These are phyloP conservation scores for Globisporangium viniferum DNA, from an alignment of 352 stramenopile genomes.

Conservation along the genomic window DNA sequence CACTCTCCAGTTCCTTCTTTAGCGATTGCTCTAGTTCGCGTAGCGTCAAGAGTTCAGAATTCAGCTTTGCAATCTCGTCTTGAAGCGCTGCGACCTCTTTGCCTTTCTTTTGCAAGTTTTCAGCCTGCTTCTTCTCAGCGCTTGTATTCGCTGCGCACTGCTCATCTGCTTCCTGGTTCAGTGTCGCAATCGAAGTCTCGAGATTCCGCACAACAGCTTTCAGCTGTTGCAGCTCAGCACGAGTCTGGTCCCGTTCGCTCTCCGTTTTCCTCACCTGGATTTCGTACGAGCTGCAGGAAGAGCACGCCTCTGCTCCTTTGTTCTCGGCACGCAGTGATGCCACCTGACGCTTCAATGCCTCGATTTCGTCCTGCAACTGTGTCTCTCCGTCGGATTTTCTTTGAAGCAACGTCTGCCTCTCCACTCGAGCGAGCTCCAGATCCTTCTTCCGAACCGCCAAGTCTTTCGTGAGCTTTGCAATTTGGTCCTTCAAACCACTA, in stretches of 20 bases:
- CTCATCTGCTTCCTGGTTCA: conserved; percentile 18
- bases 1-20: not conserved
- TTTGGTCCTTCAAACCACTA: not conserved
- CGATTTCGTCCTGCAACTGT: not conserved
- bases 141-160: not conserved
- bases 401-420: not conserved
- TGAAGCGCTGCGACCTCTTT: conserved; percentile 16
- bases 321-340: not conserved
- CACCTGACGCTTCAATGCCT: not conserved
- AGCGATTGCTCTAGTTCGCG: not conserved
- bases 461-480: not conserved
- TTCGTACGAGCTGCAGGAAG: not conserved
- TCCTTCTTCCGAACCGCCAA: not conserved
- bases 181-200: not conserved
- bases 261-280: conserved; percentile 13
- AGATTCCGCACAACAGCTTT: conserved; percentile 3
- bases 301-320: not conserved
- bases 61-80: conserved; percentile 16
- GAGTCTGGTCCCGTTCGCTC: conserved; percentile 15
- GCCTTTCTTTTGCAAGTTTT: conserved; percentile 17
- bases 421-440: not conserved
- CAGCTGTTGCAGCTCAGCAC: conserved; percentile 9
- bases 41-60: not conserved
- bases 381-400: not conserved
- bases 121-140: not conserved